Conservation (phyloP, 2,329 filamentous ascomycete species). For the Penicillium sp. region DNA sequence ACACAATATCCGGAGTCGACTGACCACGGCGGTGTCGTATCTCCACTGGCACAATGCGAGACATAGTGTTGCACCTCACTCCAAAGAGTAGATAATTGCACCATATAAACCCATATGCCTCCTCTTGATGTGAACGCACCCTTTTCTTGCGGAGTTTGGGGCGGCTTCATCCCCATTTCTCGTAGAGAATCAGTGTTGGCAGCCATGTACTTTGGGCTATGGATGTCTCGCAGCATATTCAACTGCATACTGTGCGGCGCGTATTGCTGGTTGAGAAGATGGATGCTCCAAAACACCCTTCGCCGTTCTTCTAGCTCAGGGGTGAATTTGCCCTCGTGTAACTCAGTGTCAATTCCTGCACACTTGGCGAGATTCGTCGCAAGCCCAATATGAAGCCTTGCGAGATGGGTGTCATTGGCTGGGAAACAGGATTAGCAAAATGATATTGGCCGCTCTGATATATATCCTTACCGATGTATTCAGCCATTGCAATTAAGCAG, state of each 20-base stretch:
- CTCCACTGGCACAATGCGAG: slow-evolving; percentile 46
- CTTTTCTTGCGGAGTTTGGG: slow-evolving; percentile 45
- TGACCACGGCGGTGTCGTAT: slow-evolving; percentile 49
- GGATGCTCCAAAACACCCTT: slow-evolving; percentile 50
- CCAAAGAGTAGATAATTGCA: slow-evolving; percentile 50
- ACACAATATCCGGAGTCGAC: slow-evolving; percentile 50
- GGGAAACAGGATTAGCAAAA: slow-evolving; percentile 4
- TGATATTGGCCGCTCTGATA: fast-evolving
- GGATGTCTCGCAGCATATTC: slow-evolving; percentile 41
- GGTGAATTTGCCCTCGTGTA: slow-evolving; percentile 35
- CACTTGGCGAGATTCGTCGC: slow-evolving; percentile 49
- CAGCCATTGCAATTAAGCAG: slow-evolving; percentile 48
- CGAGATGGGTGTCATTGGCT: slow-evolving; percentile 49
- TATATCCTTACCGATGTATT: slow-evolving; percentile 43
- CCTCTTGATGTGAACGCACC: slow-evolving; percentile 40
- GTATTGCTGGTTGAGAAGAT: slow-evolving; percentile 49
- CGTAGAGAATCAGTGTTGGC: slow-evolving; percentile 17
- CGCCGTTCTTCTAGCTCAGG: slow-evolving; percentile 43
- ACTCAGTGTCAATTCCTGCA: slow-evolving; percentile 46
- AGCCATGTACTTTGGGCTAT: slow-evolving; percentile 31
- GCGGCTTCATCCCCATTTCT: slow-evolving; percentile 35
- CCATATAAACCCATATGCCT: slow-evolving; percentile 50
- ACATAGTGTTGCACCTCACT: slow-evolving; percentile 45
- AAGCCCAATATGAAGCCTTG: slow-evolving; percentile 49
- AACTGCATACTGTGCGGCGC: slow-evolving; percentile 45